These are phyloP conservation scores for Tympanopsis confertula DNA, from an alignment of 2,329 filamentous ascomycete species.

Conservation along the genomic window DNA sequence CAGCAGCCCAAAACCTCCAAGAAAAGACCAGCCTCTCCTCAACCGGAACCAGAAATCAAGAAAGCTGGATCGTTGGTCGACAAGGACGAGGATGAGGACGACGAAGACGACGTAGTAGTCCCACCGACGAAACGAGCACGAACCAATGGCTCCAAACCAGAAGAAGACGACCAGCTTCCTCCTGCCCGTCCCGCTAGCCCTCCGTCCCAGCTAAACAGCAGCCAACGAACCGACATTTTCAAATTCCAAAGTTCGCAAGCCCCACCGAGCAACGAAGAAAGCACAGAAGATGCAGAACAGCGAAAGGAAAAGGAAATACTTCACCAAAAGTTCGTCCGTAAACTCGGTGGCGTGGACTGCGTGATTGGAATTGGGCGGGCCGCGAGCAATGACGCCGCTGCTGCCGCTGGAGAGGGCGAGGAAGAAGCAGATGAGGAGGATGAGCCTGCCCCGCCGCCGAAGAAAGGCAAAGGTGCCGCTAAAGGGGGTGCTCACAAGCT, in stretches of 20 bases:
- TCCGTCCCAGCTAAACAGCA: background rate
- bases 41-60: background rate
- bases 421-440: conserved; percentile 31
- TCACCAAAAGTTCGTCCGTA: background rate
- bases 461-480: conserved; percentile 28
- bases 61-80: background rate
- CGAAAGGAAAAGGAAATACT: background rate
- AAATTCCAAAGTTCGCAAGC: background rate
- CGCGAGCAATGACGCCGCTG: background rate
- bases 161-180: too few relatives aligned
- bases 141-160: background rate
- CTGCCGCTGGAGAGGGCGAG: conserved; percentile 17
- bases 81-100: background rate
- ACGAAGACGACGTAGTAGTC: background rate
- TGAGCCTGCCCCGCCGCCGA: conserved; percentile 23
- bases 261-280: background rate
- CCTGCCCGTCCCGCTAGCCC: too few relatives aligned
- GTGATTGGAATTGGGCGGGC: background rate
- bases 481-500: conserved; percentile 35
- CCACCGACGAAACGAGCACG: background rate
- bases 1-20: background rate
- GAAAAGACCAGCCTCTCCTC: background rate
- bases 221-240: background rate
- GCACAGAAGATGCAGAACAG: background rate
- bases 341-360: background rate